Evolutionary conservation across 176 grass and related monocot genomes (phyloP), one percentile per base, ranked within the genome.

Genomic region (Secale cereale): DNA sequence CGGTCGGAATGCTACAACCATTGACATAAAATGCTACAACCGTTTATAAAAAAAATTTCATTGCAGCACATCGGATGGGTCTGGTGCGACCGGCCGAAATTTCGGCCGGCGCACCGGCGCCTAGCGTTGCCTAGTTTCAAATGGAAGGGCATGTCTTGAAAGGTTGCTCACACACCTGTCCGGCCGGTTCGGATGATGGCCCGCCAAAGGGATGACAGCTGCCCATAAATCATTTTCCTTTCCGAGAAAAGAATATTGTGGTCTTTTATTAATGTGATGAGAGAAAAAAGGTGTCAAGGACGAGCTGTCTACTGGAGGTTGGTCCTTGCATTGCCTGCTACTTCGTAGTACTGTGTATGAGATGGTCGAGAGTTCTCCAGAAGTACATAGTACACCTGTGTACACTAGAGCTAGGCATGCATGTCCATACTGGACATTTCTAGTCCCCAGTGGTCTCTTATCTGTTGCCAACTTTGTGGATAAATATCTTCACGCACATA

Each of bases 301-400:
- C 78, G 37, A 57, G 61, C 59, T 61, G 4, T 10, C 8, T 7
- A 48, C 28, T 15, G 79, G 64, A 28, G 5, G 50, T 13, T 48
- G 32, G 48, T 16, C 9, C 35, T 76, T 46, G 64, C 45, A 26
- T 56, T 56, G 52, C 7, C 19, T 3, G 6, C 50, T 33, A 33
- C 7, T 7, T 7, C 17, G 5, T 19, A 52, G 5, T 33, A 15
- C 2, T 39, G 15, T 16, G 15, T 32, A 10, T 59, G 29, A 56
- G 75, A 31, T 25, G 69, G 82, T 9, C 37, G 1, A 59, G 36
- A 15, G 31, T 78, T 78, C 52, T 78, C 52, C 70, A 3, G 63
- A 82, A 76, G 67, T 84, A 40, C 50, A 29, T 74, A 76, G 14
- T 50, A 16, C 82, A 89, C 70, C 78, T 75, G 82, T 80, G 14